These are phyloP conservation scores for Zangia roseola DNA, from an alignment of 768 basidiomycete genomes.

Conservation along the genomic window DNA sequence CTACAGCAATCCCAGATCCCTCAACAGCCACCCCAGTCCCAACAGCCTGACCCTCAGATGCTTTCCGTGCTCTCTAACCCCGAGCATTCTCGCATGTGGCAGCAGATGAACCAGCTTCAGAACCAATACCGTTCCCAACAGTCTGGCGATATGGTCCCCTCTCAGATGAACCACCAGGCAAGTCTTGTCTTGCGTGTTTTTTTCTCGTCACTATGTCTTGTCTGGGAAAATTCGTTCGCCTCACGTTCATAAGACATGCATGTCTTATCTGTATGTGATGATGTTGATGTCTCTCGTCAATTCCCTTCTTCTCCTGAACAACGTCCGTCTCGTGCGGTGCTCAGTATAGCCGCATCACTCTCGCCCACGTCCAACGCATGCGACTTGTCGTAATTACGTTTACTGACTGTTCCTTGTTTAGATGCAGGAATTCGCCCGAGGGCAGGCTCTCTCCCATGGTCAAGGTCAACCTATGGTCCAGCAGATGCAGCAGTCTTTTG, in stretches of 20 bases:
- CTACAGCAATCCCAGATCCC: constrained; percentile 42
- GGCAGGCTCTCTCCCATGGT: constrained; percentile 39
- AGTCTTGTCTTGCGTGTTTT: constrained; percentile 28
- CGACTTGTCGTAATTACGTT: constrained; percentile 14
- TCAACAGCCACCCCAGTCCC: constrained; percentile 46
- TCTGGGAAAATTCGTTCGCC: constrained; percentile 16
- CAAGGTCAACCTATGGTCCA: constrained; percentile 40
- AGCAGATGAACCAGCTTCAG: constrained; percentile 50
- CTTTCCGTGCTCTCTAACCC: constrained; percentile 43
- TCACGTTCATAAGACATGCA: constrained; percentile 12
- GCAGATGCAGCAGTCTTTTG: constrained; percentile 46
- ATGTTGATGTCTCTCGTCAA: constrained; percentile 17
- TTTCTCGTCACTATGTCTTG: constrained; percentile 9
- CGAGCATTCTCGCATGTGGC: constrained; percentile 58
- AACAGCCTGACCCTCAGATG: constrained; percentile 38
- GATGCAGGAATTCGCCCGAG: constrained; percentile 47
- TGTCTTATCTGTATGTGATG: constrained; percentile 8
- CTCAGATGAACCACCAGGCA: constrained; percentile 48
- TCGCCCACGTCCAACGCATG: background rate
- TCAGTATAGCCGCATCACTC: constrained; percentile 1
- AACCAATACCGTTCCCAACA: constrained; percentile 43
- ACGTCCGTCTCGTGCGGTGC: constrained; percentile 1
- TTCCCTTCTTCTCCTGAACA: constrained; percentile 14
- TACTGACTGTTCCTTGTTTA: constrained; percentile 30
- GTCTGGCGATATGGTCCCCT: constrained; percentile 38